phyloP scores from a whole-genome alignment of 441 rosid species.

The Bocquillonia castaneifolia region DNA sequence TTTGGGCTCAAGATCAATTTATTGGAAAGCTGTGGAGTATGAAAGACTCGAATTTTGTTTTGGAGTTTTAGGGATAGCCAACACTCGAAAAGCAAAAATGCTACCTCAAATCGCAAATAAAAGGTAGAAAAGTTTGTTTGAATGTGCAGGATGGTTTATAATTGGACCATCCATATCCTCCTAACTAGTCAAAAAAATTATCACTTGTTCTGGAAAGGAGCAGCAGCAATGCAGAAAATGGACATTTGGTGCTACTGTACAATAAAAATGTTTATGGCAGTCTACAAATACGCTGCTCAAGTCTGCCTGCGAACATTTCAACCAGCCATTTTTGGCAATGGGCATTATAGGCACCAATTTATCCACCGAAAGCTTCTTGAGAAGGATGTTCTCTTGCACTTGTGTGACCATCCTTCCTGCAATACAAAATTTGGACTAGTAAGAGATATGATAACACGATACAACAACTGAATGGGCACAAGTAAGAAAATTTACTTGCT shows the following conservation, averaged over 20 bases:
- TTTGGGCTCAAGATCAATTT: background rate
- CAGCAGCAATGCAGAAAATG: background rate
- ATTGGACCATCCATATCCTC: conserved; percentile 10
- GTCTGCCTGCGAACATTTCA: background rate
- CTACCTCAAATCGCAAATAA: background rate
- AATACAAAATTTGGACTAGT: background rate
- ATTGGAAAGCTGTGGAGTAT: background rate
- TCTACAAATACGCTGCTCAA: background rate
- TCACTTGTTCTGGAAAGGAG: conserved; percentile 6
- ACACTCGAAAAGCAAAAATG: background rate
- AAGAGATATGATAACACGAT: background rate
- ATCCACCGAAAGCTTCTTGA: background rate
- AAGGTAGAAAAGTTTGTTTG: background rate
- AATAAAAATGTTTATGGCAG: background rate
- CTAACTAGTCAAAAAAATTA: background rate
- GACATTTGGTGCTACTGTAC: conserved; percentile 6
- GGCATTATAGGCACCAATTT: background rate
- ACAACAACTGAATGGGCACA: background rate
- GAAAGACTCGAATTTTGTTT: conserved; percentile 8
- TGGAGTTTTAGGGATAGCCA: background rate
- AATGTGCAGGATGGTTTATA: conserved; percentile 2
- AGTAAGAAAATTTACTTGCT: background rate
- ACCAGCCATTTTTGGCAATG: background rate
- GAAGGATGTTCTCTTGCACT: background rate
- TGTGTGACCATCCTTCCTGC: conserved; percentile 2